Evolutionary conservation across 2,329 filamentous ascomycete genomes (phyloP).

Genomic region (Colletotrichum abscissum): DNA sequence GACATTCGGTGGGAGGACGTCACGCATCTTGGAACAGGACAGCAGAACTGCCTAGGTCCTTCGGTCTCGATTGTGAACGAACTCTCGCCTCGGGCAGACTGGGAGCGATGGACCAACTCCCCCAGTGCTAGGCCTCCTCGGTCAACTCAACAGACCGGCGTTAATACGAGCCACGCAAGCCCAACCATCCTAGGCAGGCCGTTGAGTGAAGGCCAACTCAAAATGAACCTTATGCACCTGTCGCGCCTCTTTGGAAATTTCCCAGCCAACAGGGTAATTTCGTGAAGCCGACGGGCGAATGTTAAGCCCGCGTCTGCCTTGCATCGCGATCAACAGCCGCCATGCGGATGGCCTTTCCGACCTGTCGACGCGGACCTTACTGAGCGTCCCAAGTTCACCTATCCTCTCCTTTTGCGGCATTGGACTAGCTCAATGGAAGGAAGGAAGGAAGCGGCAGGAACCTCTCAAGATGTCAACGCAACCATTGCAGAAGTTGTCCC

Average conservation of each 20-base stretch:
- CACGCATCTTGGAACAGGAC: neutral
- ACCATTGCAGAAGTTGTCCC: neutral
- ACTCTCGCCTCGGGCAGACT: neutral
- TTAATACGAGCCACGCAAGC: neutral
- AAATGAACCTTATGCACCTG: constrained; percentile 1
- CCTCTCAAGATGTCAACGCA: constrained; percentile 4
- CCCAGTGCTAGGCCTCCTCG: neutral
- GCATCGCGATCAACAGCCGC: constrained; percentile 32
- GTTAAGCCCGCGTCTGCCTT: constrained; percentile 15
- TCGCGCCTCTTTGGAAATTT: constrained; percentile 9
- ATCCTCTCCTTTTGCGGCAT: neutral
- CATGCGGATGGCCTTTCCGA: constrained; percentile 23
- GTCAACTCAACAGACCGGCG: neutral
- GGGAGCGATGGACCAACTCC: neutral
- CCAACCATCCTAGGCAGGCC: neutral
- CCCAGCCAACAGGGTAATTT: constrained; percentile 34
- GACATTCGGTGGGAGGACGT: neutral
- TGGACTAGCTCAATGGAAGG: neutral
- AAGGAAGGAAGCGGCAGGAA: neutral
- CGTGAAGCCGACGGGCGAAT: neutral
- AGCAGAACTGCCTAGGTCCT: neutral
- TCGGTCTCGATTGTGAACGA: neutral
- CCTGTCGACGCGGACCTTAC: constrained; percentile 13
- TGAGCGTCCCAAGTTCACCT: neutral
- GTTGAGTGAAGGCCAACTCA: neutral